phyloP scores from a whole-genome alignment of 2,329 filamentous ascomycete genomes.

The Phyllosticta paracitricarpa region DNA sequence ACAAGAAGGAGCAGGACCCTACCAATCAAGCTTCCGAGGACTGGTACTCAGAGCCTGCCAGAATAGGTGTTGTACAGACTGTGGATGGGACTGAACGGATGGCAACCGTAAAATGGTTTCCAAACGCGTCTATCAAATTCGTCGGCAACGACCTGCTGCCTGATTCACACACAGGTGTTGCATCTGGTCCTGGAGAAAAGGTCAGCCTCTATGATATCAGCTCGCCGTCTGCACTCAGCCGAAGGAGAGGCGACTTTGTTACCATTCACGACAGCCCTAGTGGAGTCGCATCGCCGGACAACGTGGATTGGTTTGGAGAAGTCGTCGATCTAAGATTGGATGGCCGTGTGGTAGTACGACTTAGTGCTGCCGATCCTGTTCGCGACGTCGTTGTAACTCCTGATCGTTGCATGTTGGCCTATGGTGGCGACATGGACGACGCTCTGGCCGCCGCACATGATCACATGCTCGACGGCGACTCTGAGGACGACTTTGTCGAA shows the following conservation, averaged over 20 bases:
- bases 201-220: conserved; percentile 51
- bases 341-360: conserved; percentile 43
- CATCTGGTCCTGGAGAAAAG: conserved; percentile 37
- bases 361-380: conserved; percentile 40
- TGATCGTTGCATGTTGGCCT: conserved; percentile 41
- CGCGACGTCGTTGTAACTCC: conserved; percentile 40
- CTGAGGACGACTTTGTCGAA: conserved; percentile 9
- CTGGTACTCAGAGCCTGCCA: conserved; percentile 33
- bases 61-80: conserved; percentile 47
- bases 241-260: conserved; percentile 44
- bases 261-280: conserved; percentile 26
- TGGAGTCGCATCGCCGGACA: not conserved
- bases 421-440: conserved; percentile 33
- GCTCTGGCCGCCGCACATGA: conserved; percentile 15
- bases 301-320: conserved; percentile 46
- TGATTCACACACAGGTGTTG: conserved; percentile 26
- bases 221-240: conserved; percentile 38
- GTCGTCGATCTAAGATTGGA: conserved; percentile 45
- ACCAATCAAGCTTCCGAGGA: conserved; percentile 11
- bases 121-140: conserved; percentile 20
- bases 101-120: conserved; percentile 47
- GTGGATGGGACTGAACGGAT: conserved; percentile 48
- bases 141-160: conserved; percentile 30
- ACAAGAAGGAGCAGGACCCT: conserved; percentile 16
- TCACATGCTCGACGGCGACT: conserved; percentile 12